phyloP scores from a whole-genome alignment of 805 yeast genomes.

The Candida peoriensis region DNA sequence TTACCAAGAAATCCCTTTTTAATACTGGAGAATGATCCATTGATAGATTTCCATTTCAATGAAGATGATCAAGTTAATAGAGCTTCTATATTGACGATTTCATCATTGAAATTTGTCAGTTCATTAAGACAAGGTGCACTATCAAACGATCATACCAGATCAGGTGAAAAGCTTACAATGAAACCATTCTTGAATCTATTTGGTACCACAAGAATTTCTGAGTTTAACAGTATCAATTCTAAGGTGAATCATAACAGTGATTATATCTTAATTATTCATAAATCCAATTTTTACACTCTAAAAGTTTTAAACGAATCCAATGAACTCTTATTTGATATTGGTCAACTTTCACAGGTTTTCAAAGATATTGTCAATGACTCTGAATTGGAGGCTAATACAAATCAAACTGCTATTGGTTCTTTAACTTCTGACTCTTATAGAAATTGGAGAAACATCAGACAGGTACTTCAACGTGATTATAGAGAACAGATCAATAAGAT shows the following conservation, averaged over 20 bases:
- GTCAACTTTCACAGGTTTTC: constrained; percentile 62
- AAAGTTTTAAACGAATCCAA: constrained; percentile 70
- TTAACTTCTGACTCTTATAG: constrained; percentile 83
- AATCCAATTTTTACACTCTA: constrained; percentile 83
- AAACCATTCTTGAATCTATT: constrained; percentile 60
- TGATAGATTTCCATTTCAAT: constrained; percentile 37
- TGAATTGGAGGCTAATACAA: constrained; percentile 52
- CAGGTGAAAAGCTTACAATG: constrained; percentile 57
- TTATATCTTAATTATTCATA: constrained; percentile 71
- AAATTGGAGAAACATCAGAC: constrained; percentile 75
- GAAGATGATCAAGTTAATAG: constrained; percentile 66
- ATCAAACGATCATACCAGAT: constrained; percentile 54
- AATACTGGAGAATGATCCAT: constrained; percentile 70
- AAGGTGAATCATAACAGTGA: constrained; percentile 60
- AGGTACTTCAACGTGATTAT: constrained; percentile 34
- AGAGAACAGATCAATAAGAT: constrained; percentile 38
- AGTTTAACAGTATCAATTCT: constrained; percentile 61
- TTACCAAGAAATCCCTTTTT: constrained; percentile 77
- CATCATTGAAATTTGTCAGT: constrained; percentile 61
- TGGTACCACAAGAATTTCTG: constrained; percentile 61
- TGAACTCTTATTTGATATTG: constrained; percentile 60
- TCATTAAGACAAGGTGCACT: constrained; percentile 51
- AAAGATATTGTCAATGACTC: constrained; percentile 68
- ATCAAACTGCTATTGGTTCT: constrained; percentile 73
- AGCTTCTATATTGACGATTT: constrained; percentile 60